Evolutionary conservation across 129 eudicot genomes (phyloP).

Genomic region (Artemisia annua): DNA sequence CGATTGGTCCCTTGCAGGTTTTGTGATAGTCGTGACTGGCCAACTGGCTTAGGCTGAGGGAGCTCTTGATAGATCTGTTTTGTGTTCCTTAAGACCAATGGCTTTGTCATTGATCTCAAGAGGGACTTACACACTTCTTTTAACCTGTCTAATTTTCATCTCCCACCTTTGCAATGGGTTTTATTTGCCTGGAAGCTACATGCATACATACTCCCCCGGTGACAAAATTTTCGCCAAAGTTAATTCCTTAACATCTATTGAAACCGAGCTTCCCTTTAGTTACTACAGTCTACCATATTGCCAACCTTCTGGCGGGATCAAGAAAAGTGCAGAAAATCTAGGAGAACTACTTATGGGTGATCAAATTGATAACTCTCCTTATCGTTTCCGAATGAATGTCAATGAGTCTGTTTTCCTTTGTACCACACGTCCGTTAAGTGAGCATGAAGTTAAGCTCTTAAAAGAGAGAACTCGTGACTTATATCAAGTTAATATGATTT

Average conservation of each 20-base stretch:
- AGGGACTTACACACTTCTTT: slow-evolving; percentile 37
- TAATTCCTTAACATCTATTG: slow-evolving; percentile 66
- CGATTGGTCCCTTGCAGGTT: slow-evolving; percentile 24
- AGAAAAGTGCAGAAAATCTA: slow-evolving; percentile 77
- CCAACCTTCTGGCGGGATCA: slow-evolving; percentile 55
- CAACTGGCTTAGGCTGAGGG: slow-evolving; percentile 23
- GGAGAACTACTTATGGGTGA: slow-evolving; percentile 82
- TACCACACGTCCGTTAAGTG: slow-evolving; percentile 50
- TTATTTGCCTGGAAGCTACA: slow-evolving; percentile 73
- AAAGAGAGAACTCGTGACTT: slow-evolving; percentile 74
- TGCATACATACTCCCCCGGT: slow-evolving; percentile 61
- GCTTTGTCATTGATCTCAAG: slow-evolving; percentile 41
- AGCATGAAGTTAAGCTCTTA: slow-evolving; percentile 62
- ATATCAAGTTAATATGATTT: slow-evolving; percentile 70
- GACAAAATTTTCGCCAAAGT: slow-evolving; percentile 59
- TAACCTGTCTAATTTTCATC: slow-evolving; percentile 30
- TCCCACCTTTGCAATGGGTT: slow-evolving; percentile 55
- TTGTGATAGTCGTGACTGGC: slow-evolving; percentile 10
- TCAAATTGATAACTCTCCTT: slow-evolving; percentile 71
- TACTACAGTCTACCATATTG: slow-evolving; percentile 75
- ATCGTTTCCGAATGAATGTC: slow-evolving; percentile 63
- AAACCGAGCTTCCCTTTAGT: slow-evolving; percentile 72
- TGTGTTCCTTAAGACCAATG: slow-evolving; percentile 40
- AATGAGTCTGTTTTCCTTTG: slow-evolving; percentile 62
- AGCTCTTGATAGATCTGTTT: slow-evolving; percentile 10